Conservation (phyloP, 192 early-diverging fungal genomes). For the Entomortierella beljakovae region DNA sequence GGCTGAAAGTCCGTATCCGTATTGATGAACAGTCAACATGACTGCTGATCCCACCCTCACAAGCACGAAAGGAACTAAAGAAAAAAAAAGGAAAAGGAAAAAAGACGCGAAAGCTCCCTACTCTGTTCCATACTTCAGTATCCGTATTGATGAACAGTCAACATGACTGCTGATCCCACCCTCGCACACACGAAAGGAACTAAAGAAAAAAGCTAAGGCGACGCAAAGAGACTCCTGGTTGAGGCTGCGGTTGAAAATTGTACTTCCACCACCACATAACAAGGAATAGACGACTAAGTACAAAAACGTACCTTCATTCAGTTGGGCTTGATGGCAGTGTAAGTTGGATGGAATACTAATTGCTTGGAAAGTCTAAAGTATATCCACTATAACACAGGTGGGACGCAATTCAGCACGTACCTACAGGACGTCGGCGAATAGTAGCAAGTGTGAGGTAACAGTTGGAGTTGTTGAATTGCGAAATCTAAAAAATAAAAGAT, state of each 20-base stretch:
- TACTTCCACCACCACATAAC: neutral
- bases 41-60: neutral
- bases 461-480: too few species aligned
- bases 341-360: too few species aligned
- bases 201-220: neutral
- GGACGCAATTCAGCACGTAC: too few species aligned
- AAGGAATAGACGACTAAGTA: conserved; percentile 4
- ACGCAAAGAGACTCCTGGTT: neutral
- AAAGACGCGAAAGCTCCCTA: neutral
- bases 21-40: conserved; percentile 2
- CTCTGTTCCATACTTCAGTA: neutral
- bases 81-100: conserved; percentile 1
- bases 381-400: too few species aligned
- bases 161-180: conserved; percentile 7
- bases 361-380: too few species aligned
- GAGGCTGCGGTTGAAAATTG: neutral
- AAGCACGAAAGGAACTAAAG: conserved; percentile 9
- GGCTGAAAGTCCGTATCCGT: conserved; percentile 13
- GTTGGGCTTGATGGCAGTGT: neutral
- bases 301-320: neutral
- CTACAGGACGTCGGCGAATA: too few species aligned
- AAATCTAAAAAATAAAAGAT: too few species aligned
- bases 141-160: conserved; percentile 12
- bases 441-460: too few species aligned
- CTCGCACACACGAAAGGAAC: conserved; percentile 1